Base-by-base conservation (phyloP, 1,284 basidiomycete genomes). In the Gymnopus androsaceus region DNA sequence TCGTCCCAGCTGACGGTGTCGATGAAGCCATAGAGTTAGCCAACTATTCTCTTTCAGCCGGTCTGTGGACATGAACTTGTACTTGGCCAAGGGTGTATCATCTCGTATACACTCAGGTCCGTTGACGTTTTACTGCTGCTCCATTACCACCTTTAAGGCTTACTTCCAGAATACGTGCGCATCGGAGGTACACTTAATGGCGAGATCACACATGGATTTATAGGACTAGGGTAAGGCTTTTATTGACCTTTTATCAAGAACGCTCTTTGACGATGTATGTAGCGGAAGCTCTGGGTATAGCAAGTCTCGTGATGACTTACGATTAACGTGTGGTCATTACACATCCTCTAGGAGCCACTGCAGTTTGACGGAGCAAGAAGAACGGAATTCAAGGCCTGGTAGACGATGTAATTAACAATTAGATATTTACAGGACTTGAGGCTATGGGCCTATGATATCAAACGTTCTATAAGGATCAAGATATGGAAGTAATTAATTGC, bases 21-120 rank as follows among this genome's bases (percentile, higher is more conserved):
- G 80, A 83, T 36, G 81, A 83, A 62, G 81, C 81, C 0, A 68
- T 84, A n/a, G 75, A 79, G 17, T 64, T 81, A 9, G 81, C 81
- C 0, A 77, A 80, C 0, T 87, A 83, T 60, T 79, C 82, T 1
- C 67, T 88, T 30, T 69, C 73, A 0, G 76, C 83, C 0, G 70
- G 75, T 1, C 59, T 88, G 6, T 88, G 84, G 82, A 82, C 84
- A 0, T 65, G 2, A 76, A 86, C 61, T 57, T 81, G 14, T 70
- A 75, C 55, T 65, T 64, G 14, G 83, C 78, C 1, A 69, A 81
- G 54, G 65, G 76, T 9, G 72, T 86, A 4, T 80, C 82, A 11
- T 68, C 71, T 19, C 71, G 76, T 4, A 76, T 88, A 41, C 75
- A 72, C 31, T 69, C 77, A 56, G 78, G 81, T 82, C n/a, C n/a